phyloP scores from a whole-genome alignment of 345 rosid species.

The Isatis tinctoria region DNA sequence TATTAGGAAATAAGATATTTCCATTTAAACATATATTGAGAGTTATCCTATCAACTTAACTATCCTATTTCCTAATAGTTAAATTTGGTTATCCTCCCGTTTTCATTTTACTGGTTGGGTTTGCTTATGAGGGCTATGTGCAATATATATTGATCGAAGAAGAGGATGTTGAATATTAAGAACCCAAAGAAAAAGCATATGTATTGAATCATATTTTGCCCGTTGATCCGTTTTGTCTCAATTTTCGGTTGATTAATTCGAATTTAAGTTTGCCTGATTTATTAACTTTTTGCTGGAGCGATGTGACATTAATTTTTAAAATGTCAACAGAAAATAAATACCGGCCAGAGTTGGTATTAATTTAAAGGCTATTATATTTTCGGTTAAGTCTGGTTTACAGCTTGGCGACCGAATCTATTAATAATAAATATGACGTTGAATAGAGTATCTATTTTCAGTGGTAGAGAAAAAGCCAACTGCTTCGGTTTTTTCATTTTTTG shows the following conservation, averaged over 20 bases:
- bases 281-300: conserved; percentile 1
- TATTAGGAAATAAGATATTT: too few relatives aligned
- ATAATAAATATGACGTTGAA: neutral
- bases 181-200: neutral
- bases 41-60: too few relatives aligned
- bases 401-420: neutral
- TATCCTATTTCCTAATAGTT: too few relatives aligned
- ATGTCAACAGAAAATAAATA: neutral
- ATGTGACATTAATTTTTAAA: neutral
- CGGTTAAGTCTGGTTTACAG: conserved; percentile 2
- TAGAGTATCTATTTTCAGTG: neutral
- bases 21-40: too few relatives aligned
- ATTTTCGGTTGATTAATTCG: neutral
- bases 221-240: neutral
- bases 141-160: neutral
- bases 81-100: neutral
- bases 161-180: neutral
- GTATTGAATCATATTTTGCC: neutral
- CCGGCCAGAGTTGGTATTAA: neutral
- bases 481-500: neutral
- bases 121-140: neutral
- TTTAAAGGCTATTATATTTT: neutral
- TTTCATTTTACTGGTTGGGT: neutral
- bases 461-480: neutral
- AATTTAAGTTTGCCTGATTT: neutral